Base-by-base conservation (phyloP, 2,329 filamentous ascomycete species). In the Berkeleyomyces rouxiae region DNA sequence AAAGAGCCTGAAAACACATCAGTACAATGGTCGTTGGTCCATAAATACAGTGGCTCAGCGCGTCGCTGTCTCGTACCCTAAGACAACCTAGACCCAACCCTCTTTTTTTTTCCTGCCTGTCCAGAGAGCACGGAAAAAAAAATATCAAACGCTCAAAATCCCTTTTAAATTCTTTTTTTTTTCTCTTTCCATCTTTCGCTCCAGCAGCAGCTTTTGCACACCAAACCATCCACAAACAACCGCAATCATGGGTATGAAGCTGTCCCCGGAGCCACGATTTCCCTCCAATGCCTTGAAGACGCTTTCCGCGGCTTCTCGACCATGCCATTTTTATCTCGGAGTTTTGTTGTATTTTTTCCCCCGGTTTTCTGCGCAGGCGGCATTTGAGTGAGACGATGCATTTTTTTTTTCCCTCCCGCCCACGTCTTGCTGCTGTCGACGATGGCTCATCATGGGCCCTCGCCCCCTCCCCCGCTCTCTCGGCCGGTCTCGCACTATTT, bases 171-270 rank as follows among this genome's bases (percentile, higher is more conserved):
- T 61, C 51, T 16, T 39, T 43, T 46, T 64, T 62, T 46, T 59
- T 44, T 62, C 44, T 53, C 36, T 55, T 46, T 58, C 61, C 37
- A 11, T 43, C 61, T 60, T 49, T 55, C 47, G 62, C 59, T 58
- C 58, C 59, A 64, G 40, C 57, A 59, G 63, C 62, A 63, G 59
- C 46, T 74, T 71, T 73, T 75, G 78, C 78, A 77, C 77, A 73
- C 75, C 69, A 72, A 64, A 61, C 72, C 37, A 36, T n/a, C 47
- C 23, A 72, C 69, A 67, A 70, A 71, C 72, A 74, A 75, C 76
- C 79, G 80, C 80, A 81, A 83, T 76, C 78, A 83, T 83, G 81
- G 78, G 81, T 83, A 74, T 73, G 79, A 70, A 64, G 59, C 66
- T 67, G 42, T 40, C 43, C n/a, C 53, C 51, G 59, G 10, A 9